phyloP scores from a whole-genome alignment of 768 basidiomycete genomes.

The Hemileccinum impolitum region DNA sequence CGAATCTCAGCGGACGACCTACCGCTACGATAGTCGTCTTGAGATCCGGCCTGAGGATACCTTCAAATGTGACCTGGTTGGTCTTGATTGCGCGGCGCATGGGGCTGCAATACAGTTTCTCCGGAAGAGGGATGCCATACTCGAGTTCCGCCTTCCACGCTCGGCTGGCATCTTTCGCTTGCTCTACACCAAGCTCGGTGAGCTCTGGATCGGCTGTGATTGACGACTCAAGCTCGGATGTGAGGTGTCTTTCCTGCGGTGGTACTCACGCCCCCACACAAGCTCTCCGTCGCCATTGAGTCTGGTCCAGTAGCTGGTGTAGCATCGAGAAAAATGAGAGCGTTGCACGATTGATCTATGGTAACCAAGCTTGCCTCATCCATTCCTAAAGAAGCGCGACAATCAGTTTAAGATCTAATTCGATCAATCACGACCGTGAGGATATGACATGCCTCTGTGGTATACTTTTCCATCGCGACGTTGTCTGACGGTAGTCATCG shows the following conservation, averaged over 20 bases:
- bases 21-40: constrained; percentile 58
- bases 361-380: constrained; percentile 47
- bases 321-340: background rate
- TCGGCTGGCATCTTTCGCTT: constrained; percentile 45
- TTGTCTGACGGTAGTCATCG: constrained; percentile 60
- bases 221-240: background rate
- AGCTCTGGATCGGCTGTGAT: constrained; percentile 61
- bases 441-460: constrained; percentile 35
- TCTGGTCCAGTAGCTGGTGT: constrained; percentile 49
- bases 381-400: constrained; percentile 40
- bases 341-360: background rate
- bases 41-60: constrained; percentile 29
- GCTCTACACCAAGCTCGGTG: constrained; percentile 51
- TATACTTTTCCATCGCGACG: constrained; percentile 64
- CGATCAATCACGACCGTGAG: background rate
- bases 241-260: background rate
- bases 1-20: background rate
- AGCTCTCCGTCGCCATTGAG: constrained; percentile 61
- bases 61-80: constrained; percentile 48
- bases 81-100: constrained; percentile 61
- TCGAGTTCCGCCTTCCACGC: constrained; percentile 49
- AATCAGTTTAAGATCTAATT: background rate
- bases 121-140: constrained; percentile 45
- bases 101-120: constrained; percentile 59
- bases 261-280: constrained; percentile 68